phyloP scores from a whole-genome alignment of 805 yeast genomes.

The Diddensiella caesifluorescens region DNA sequence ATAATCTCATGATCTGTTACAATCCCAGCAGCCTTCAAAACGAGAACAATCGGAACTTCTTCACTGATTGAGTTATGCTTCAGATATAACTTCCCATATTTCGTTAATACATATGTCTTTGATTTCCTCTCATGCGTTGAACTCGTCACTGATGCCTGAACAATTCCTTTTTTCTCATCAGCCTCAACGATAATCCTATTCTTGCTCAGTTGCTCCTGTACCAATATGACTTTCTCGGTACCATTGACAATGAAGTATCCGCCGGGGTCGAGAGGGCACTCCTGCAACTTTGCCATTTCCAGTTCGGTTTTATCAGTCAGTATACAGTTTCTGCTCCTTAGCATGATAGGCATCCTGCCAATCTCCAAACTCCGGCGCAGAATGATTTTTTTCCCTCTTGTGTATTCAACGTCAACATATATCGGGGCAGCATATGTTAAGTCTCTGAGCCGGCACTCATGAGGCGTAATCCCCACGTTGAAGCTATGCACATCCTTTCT shows the following conservation, averaged over 20 bases:
- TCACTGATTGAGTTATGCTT: slow-evolving; percentile 95
- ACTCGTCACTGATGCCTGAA: slow-evolving; percentile 96
- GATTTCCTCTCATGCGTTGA: slow-evolving; percentile 98
- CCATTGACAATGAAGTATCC: slow-evolving; percentile 98
- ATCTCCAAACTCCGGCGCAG: slow-evolving; percentile 87
- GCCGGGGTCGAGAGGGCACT: slow-evolving; percentile 98
- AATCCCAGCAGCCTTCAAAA: slow-evolving; percentile 90
- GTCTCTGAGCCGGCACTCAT: slow-evolving; percentile 91
- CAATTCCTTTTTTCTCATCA: slow-evolving; percentile 88
- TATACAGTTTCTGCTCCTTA: slow-evolving; percentile 87
- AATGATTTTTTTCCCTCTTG: slow-evolving; percentile 88
- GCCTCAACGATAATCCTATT: slow-evolving; percentile 98
- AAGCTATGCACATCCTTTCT: slow-evolving; percentile 34
- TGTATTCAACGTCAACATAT: slow-evolving; percentile 94
- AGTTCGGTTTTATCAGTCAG: slow-evolving; percentile 70
- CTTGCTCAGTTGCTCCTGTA: slow-evolving; percentile 94
- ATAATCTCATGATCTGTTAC: slow-evolving; percentile 87
- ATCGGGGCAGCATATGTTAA: slow-evolving; percentile 93
- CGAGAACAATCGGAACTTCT: slow-evolving; percentile 90
- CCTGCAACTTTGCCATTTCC: slow-evolving; percentile 83
- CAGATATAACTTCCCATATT: slow-evolving; percentile 79
- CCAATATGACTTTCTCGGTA: slow-evolving; percentile 93
- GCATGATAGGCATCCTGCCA: slow-evolving; percentile 99
- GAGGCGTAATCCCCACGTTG: slow-evolving; percentile 50
- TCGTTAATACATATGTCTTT: slow-evolving; percentile 91